Percentiles rank a stretch among this genome's conserved stretches.
Evolutionary conservation across 1,284 basidiomycete genomes (phyloP).

Genomic region (Heterobasidion irregulare): DNA sequence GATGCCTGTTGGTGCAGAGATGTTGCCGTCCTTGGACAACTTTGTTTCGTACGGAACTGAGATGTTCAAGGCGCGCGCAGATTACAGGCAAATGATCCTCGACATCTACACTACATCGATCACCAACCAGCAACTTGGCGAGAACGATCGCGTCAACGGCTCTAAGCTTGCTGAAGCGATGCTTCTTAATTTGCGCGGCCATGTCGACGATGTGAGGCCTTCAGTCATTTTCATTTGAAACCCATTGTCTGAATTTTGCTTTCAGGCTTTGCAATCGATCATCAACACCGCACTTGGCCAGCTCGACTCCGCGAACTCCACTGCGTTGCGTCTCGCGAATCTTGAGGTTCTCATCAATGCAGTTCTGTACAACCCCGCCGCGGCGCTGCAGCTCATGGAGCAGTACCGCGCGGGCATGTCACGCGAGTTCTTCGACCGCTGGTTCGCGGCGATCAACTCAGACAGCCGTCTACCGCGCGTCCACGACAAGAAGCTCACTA

Average conservation of each 20-base stretch:
- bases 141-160: constrained; percentile 77
- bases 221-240: not conserved
- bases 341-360: constrained; percentile 79
- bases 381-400: constrained; percentile 74
- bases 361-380: constrained; percentile 78
- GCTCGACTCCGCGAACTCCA: constrained; percentile 52
- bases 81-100: constrained; percentile 77
- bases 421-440: constrained; percentile 70
- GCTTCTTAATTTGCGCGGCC: constrained; percentile 71
- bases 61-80: constrained; percentile 60
- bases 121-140: constrained; percentile 67
- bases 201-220: constrained; percentile 63
- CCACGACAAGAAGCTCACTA: constrained; percentile 84
- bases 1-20: constrained; percentile 44
- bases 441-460: constrained; percentile 66
- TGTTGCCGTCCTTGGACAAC: constrained; percentile 87
- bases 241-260: not conserved
- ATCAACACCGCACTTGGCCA: constrained; percentile 52
- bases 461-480: constrained; percentile 69
- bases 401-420: constrained; percentile 45
- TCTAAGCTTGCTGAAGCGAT: constrained; percentile 83
- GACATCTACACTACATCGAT: constrained; percentile 82
- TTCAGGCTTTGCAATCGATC: constrained; percentile 43
- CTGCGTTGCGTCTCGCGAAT: constrained; percentile 66
- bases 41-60: constrained; percentile 83